A percentile compares a stretch with the other conserved stretches of the same genome.
Evolutionary conservation across 2,329 filamentous ascomycete species (phyloP).

Genomic region (Cercospora sp.): DNA sequence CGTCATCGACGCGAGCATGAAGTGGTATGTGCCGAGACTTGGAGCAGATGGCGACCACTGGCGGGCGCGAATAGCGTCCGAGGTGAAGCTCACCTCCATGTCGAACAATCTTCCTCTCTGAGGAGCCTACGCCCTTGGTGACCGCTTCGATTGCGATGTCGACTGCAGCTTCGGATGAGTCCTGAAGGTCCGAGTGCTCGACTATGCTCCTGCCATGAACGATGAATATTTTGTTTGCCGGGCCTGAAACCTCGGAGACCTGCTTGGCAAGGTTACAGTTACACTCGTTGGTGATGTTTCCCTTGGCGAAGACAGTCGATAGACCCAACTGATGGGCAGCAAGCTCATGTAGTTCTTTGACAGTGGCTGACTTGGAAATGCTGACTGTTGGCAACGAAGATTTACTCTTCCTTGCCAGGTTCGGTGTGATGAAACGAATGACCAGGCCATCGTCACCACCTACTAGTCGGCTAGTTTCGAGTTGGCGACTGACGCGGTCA

Average conservation of each 20-base stretch:
- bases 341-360: conserved; percentile 30
- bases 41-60: conserved; percentile 27
- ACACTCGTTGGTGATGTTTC: conserved; percentile 27
- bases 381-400: conserved; percentile 18
- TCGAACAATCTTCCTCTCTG: conserved; percentile 20
- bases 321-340: conserved; percentile 31
- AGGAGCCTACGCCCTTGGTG: conserved; percentile 11
- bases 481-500: conserved; percentile 9
- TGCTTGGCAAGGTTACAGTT: conserved; percentile 35
- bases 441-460: conserved; percentile 15
- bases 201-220: conserved; percentile 31
- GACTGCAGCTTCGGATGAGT: conserved; percentile 14
- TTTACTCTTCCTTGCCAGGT: conserved; percentile 27
- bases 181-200: conserved; percentile 14
- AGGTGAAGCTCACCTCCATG: conserved; percentile 16
- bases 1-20: conserved; percentile 19
- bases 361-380: conserved; percentile 25
- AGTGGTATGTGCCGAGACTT: conserved; percentile 24
- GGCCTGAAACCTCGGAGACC: conserved; percentile 27
- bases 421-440: conserved; percentile 36
- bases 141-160: conserved; percentile 5
- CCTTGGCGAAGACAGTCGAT: conserved; percentile 12
- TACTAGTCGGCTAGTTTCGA: background rate
- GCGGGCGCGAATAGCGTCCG: conserved; percentile 16
- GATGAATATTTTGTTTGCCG: conserved; percentile 24